Percentiles rank a stretch among this genome's conserved stretches.
Evolutionary conservation across 2,329 filamentous ascomycete species (phyloP).

Genomic region (Trichoderma sp.): DNA sequence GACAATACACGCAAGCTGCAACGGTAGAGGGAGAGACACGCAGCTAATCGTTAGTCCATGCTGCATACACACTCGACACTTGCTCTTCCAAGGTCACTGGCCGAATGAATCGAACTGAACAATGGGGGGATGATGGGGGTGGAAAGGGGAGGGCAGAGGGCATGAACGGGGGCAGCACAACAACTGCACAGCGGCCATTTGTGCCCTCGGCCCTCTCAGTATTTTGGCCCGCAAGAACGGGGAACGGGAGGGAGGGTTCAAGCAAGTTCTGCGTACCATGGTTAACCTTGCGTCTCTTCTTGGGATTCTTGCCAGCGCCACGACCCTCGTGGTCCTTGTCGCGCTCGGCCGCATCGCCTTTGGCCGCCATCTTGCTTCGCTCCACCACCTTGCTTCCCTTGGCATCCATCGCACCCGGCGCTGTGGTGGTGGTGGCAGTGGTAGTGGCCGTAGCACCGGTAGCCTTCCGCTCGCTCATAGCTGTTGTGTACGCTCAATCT

Average conservation of each 20-base stretch:
- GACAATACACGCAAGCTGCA: slow-evolving; percentile 82
- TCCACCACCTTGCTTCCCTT: slow-evolving; percentile 34
- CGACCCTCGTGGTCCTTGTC: slow-evolving; percentile 32
- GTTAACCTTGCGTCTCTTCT: slow-evolving; percentile 87
- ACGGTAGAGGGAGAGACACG: slow-evolving; percentile 20
- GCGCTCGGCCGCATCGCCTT: slow-evolving; percentile 35
- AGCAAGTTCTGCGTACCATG: slow-evolving; percentile 64
- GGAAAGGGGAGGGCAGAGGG: background rate
- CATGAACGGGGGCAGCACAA: background rate
- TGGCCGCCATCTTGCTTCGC: slow-evolving; percentile 29
- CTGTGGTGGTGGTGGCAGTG: slow-evolving; percentile 16
- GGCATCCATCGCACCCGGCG: slow-evolving; percentile 31
- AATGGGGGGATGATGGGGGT: background rate
- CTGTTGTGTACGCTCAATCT: slow-evolving; percentile 24
- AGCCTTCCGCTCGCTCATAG: slow-evolving; percentile 38
- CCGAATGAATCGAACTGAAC: background rate
- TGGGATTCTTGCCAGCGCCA: slow-evolving; percentile 58
- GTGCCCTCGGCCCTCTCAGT: background rate
- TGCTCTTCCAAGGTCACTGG: background rate
- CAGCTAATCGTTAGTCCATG: slow-evolving; percentile 37
- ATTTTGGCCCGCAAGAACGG: background rate
- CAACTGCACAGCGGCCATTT: background rate
- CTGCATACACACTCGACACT: slow-evolving; percentile 16
- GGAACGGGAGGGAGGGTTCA: background rate
- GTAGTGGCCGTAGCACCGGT: slow-evolving; percentile 25